phyloP scores from a whole-genome alignment of 768 basidiomycete species.

The Amylocystis lapponica region DNA sequence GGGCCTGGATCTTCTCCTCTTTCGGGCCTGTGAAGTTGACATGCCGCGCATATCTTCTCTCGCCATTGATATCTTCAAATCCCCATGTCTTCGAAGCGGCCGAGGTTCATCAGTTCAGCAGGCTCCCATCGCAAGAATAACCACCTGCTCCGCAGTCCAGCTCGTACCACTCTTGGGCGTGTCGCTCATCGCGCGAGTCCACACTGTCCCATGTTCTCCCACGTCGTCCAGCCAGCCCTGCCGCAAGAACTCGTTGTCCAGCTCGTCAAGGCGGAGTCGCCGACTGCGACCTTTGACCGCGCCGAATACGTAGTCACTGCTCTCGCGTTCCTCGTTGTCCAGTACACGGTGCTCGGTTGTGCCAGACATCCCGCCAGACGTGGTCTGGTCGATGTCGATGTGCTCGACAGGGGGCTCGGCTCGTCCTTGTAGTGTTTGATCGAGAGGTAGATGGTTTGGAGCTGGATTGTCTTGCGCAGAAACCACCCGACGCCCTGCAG shows the following conservation, averaged over 20 bases:
- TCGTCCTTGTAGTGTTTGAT: constrained; percentile 61
- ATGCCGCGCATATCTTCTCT: constrained; percentile 55
- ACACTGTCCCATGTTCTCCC: constrained; percentile 28
- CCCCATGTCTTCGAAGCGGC: constrained; percentile 47
- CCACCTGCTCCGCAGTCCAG: constrained; percentile 65
- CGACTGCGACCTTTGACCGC: constrained; percentile 37
- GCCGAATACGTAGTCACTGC: constrained; percentile 61
- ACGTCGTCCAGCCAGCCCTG: constrained; percentile 38
- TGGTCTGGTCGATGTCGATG: constrained; percentile 59
- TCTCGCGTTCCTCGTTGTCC: constrained; percentile 46
- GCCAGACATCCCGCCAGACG: constrained; percentile 57
- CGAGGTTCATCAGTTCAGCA: background rate
- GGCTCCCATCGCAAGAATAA: constrained; percentile 16
- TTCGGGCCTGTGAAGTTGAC: constrained; percentile 58
- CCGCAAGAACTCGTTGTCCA: constrained; percentile 32
- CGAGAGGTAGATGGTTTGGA: constrained; percentile 51
- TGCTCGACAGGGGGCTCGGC: constrained; percentile 51
- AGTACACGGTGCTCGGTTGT: constrained; percentile 53
- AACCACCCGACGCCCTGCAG: constrained; percentile 74
- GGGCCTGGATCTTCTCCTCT: constrained; percentile 49
- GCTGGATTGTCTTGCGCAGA: constrained; percentile 52
- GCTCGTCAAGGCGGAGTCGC: constrained; percentile 23
- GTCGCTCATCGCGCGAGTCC: constrained; percentile 46
- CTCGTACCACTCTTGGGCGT: constrained; percentile 52
- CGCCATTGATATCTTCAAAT: constrained; percentile 50